A percentile compares a stretch with the other conserved stretches of the same genome.
These are phyloP conservation scores for Acanthamoeba polyphaga DNA, from an alignment of 208 protist species.

Conservation along the genomic window DNA sequence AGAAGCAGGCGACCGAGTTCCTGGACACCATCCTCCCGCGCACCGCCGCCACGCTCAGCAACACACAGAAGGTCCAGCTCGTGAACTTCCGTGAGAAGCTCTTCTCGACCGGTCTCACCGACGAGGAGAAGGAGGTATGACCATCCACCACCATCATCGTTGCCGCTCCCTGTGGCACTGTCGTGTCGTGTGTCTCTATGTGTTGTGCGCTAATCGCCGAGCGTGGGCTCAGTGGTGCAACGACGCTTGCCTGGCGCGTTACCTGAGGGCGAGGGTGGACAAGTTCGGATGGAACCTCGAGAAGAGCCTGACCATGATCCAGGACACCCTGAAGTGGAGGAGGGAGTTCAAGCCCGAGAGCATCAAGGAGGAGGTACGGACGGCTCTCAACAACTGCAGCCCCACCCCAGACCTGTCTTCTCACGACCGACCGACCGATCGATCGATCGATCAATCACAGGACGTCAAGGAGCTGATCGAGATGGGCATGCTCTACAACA, in stretches of 20 bases:
- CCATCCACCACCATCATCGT: not conserved
- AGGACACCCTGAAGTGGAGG: conserved; percentile 38
- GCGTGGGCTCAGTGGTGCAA: not conserved
- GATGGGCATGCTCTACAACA: conserved; percentile 31
- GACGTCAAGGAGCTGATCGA: conserved; percentile 38
- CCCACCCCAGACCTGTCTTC: not conserved
- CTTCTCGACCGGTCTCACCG: conserved; percentile 1
- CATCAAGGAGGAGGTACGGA: conserved; percentile 51
- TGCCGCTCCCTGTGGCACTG: not conserved
- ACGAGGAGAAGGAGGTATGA: conserved; percentile 29
- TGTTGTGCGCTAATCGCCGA: no score
- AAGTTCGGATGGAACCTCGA: conserved; percentile 48
- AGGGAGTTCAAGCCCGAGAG: not conserved
- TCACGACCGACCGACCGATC: no score
- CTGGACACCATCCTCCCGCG: not conserved
- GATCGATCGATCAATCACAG: not conserved
- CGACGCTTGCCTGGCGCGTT: conserved; percentile 10
- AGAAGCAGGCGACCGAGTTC: not conserved
- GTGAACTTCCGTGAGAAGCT: conserved; percentile 23
- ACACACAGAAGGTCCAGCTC: conserved; percentile 31
- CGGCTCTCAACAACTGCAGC: not conserved
- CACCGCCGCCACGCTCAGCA: not conserved
- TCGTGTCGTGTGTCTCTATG: no score
- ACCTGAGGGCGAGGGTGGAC: conserved; percentile 3
- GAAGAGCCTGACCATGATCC: conserved; percentile 38